Evolutionary conservation across 106 monocot genomes (phyloP).

Genomic region (Xerophyta viscosa): DNA sequence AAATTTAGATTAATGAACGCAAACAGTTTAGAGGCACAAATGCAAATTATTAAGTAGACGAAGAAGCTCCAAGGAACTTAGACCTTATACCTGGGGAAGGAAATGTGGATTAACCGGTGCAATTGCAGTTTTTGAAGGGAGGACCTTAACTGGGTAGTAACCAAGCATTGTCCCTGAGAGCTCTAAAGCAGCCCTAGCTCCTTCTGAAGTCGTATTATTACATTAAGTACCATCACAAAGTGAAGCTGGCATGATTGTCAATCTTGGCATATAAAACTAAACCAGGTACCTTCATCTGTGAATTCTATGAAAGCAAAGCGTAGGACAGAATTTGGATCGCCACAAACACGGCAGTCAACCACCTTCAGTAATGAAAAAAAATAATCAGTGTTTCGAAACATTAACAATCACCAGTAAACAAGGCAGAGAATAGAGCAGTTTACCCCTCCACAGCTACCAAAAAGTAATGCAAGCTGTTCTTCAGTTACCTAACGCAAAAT

Average conservation of each 20-base stretch:
- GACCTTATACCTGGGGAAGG: constrained; percentile 24
- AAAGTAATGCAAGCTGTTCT: constrained; percentile 43
- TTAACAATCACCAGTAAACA: background rate
- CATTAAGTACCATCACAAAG: background rate
- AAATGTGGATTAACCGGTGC: constrained; percentile 35
- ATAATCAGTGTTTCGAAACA: constrained; percentile 3
- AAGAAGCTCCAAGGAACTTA: background rate
- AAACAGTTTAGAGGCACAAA: too few relatives aligned
- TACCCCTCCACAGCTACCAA: constrained; percentile 35
- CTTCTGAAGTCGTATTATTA: constrained; percentile 21
- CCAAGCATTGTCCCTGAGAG: constrained; percentile 39
- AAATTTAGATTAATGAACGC: too few relatives aligned
- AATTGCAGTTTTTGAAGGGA: constrained; percentile 50
- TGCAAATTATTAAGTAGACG: too few relatives aligned
- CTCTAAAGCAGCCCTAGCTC: constrained; percentile 31
- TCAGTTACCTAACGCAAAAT: constrained; percentile 34
- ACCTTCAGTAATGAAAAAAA: constrained; percentile 14
- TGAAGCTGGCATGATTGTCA: background rate
- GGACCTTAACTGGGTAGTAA: constrained; percentile 42
- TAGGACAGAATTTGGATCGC: constrained; percentile 46
- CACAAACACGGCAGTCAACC: constrained; percentile 47
- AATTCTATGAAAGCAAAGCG: constrained; percentile 51
- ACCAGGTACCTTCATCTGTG: constrained; percentile 30
- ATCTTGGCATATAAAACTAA: background rate
- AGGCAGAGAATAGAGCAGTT: background rate